A percentile compares a stretch with the other conserved stretches of the same genome.
Evolutionary conservation across 176 grass and related monocot genomes (phyloP).

Genomic region (Carex myosuroides): DNA sequence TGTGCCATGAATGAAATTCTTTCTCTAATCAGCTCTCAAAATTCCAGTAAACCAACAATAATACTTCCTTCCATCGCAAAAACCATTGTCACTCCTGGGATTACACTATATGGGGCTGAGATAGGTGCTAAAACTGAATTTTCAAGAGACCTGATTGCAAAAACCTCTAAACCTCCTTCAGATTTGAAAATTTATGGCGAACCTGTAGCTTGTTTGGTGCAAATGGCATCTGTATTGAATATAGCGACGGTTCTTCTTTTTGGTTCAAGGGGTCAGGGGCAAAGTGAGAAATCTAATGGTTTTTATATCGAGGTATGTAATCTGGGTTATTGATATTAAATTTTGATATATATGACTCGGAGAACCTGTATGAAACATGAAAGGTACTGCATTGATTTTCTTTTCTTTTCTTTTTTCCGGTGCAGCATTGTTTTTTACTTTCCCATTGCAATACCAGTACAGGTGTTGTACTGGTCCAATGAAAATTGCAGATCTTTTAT

Average conservation of each 20-base stretch:
- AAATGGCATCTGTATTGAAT: slow-evolving; percentile 61
- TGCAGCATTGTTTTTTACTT: neutral
- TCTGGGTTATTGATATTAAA: neutral
- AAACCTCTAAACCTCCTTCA: slow-evolving; percentile 39
- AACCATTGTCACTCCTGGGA: slow-evolving; percentile 19
- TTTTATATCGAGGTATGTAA: slow-evolving; percentile 59
- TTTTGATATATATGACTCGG: neutral
- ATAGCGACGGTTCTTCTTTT: slow-evolving; percentile 55
- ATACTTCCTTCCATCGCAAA: slow-evolving; percentile 64
- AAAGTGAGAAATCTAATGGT: slow-evolving; percentile 33
- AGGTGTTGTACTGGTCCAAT: neutral
- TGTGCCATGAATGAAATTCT: slow-evolving; percentile 75
- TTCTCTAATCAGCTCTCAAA: slow-evolving; percentile 46
- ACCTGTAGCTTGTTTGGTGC: slow-evolving; percentile 63
- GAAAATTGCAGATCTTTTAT: neutral
- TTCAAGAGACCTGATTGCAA: slow-evolving; percentile 35
- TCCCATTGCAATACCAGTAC: neutral
- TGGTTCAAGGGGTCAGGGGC: slow-evolving; percentile 33
- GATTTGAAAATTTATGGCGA: slow-evolving; percentile 61
- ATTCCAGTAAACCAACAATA: slow-evolving; percentile 27
- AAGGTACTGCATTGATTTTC: neutral
- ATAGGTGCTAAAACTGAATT: slow-evolving; percentile 55
- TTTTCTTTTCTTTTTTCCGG: neutral
- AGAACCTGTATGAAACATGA: neutral
- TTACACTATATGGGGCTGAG: slow-evolving; percentile 42